Conservation (phyloP, 2,329 filamentous ascomycete species). For the Aspergillus tubingensis region DNA sequence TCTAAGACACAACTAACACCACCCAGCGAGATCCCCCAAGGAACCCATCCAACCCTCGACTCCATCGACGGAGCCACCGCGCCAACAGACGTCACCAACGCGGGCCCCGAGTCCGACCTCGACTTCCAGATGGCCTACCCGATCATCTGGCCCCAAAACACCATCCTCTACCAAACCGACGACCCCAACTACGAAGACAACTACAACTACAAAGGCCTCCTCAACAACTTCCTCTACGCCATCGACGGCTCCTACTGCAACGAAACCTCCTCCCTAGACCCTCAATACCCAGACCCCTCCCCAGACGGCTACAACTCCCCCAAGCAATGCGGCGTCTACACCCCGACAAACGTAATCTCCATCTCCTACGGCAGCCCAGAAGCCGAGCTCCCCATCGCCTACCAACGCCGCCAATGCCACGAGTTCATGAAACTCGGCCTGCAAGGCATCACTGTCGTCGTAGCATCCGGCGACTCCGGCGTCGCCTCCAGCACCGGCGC, state of each 20-base stretch:
- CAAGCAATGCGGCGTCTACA: slow-evolving; percentile 48
- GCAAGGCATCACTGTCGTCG: slow-evolving; percentile 49
- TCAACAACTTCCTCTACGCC: slow-evolving; percentile 53
- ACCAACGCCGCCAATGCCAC: slow-evolving; percentile 43
- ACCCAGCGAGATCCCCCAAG: slow-evolving; percentile 36
- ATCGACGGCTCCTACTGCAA: slow-evolving; percentile 54
- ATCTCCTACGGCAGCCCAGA: slow-evolving; percentile 41
- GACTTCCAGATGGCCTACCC: slow-evolving; percentile 52
- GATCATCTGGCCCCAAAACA: slow-evolving; percentile 53
- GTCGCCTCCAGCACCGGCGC: slow-evolving; percentile 38
- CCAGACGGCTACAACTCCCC: slow-evolving; percentile 45
- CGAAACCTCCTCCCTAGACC: slow-evolving; percentile 45
- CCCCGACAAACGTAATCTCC: slow-evolving; percentile 37
- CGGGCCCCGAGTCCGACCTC: slow-evolving; percentile 45
- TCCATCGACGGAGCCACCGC: slow-evolving; percentile 44
- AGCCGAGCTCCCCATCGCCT: slow-evolving; percentile 35
- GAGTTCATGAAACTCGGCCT: slow-evolving; percentile 55
- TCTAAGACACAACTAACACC: slow-evolving; percentile 18
- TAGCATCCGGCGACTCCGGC: slow-evolving; percentile 51
- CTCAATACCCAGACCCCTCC: slow-evolving; percentile 44
- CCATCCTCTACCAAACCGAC: slow-evolving; percentile 51
- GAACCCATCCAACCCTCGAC: slow-evolving; percentile 44
- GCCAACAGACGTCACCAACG: slow-evolving; percentile 29
- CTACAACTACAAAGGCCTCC: slow-evolving; percentile 42
- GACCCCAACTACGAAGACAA: slow-evolving; percentile 43